phyloP scores from a whole-genome alignment of 1,284 basidiomycete genomes.

The Pascua sp. region DNA sequence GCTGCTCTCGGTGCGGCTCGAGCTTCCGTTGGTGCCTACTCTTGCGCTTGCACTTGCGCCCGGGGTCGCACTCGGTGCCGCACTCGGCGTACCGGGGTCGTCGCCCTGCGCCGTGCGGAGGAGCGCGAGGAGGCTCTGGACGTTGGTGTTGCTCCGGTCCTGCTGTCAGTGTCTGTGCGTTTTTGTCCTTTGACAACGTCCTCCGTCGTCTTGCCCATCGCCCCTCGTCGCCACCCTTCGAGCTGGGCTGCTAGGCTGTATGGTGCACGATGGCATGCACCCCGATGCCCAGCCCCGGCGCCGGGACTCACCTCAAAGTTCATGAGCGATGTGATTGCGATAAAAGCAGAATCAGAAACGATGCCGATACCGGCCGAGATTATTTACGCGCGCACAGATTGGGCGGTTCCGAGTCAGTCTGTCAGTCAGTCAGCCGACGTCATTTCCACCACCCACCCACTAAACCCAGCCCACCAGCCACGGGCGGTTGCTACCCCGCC shows the following conservation, averaged over 20 bases:
- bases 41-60: background rate
- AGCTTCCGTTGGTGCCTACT: too few relatives aligned
- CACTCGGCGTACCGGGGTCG: background rate
- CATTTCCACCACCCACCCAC: too few relatives aligned
- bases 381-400: too few relatives aligned
- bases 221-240: too few relatives aligned
- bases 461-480: too few relatives aligned
- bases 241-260: too few relatives aligned
- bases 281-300: background rate
- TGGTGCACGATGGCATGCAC: background rate
- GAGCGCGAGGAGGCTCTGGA: constrained; percentile 38
- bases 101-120: constrained; percentile 35
- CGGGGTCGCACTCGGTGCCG: background rate
- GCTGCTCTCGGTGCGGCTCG: too few relatives aligned
- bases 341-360: background rate
- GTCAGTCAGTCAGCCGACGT: too few relatives aligned
- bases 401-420: too few relatives aligned
- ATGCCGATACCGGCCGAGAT: background rate
- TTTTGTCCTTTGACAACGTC: background rate
- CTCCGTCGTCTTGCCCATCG: too few relatives aligned
- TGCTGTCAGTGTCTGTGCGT: constrained; percentile 4
- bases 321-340: constrained; percentile 7
- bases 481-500: too few relatives aligned
- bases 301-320: constrained; percentile 9
- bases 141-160: constrained; percentile 24